Base-by-base conservation (phyloP, 192 early-diverging fungal species). In the Backusella westeae region DNA sequence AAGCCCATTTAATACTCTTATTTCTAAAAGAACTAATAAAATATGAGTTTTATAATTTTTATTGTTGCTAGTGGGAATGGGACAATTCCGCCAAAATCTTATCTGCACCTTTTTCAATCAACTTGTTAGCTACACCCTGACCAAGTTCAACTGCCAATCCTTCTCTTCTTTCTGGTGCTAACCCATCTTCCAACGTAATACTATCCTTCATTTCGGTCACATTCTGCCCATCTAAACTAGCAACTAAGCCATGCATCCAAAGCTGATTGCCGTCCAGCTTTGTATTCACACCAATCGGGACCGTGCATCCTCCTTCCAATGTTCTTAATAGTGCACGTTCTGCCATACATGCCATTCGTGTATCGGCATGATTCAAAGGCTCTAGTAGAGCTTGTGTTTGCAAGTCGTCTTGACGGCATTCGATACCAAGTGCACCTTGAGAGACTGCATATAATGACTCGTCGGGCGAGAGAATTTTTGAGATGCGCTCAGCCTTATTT, bases 281-380 rank as follows among this genome's bases (percentile, higher is more conserved):
- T 0, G 93, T 87, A 74, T 81, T 88, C 10, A 97, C 96, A 36
- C 96, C 97, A 75, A 98, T 91, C 6, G 97, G 96, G 44, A 99
- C 96, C 41, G 90, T 93, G 85, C 97, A 99, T 9, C 97, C 97
- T 44, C 97, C 97, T 85, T 99, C 95, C 21, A 99, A 83, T 38
- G 82, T 86, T 19, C 92, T 87, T 95, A 97, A 96, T 74, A 97
- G 87, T 44, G 90, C 85, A 9, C 96, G 93, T 79, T 99, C 96
- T 7, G 93, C 91, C 36, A 86, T 81, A 69, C 94, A 96, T 42
- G 87, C 77, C 34, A 95, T 68, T 39, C 90, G 78, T 1, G 95
- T 90, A 8, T 79, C 80, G 41, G 74, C 21, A 75, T 96, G 90
- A 46, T 94, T 87, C 21, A 99, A 88, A 14, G 85, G 79, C 1